Evolutionary conservation across 345 rosid species (phyloP).

Genomic region (Erucastrum elatum): DNA sequence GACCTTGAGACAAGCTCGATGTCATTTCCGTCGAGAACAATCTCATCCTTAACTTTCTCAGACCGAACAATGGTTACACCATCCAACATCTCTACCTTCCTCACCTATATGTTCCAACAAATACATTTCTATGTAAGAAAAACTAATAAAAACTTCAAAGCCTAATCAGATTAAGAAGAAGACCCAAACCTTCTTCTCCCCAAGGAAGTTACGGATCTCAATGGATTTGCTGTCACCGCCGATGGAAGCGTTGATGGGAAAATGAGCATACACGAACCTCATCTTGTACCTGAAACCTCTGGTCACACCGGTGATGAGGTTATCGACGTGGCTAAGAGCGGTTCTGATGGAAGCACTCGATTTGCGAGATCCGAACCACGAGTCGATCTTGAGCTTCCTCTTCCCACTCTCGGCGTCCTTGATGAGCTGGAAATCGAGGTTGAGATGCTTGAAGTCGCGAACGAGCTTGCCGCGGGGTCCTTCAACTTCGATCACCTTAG

Average conservation of each 20-base stretch:
- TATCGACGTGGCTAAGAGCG: slow-evolving; percentile 43
- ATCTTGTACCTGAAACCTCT: slow-evolving; percentile 60
- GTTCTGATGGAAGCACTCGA: slow-evolving; percentile 46
- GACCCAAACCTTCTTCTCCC: slow-evolving; percentile 49
- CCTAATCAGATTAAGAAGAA: background rate
- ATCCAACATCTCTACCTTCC: slow-evolving; percentile 63
- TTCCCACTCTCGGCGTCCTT: slow-evolving; percentile 36
- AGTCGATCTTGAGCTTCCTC: slow-evolving; percentile 41
- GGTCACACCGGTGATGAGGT: slow-evolving; percentile 54
- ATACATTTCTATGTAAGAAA: background rate
- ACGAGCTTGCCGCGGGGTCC: slow-evolving; percentile 45
- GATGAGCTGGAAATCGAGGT: slow-evolving; percentile 54
- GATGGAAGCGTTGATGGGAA: slow-evolving; percentile 59
- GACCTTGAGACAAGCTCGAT: slow-evolving; percentile 65
- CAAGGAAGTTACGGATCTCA: slow-evolving; percentile 57
- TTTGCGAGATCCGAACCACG: slow-evolving; percentile 47
- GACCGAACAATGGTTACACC: slow-evolving; percentile 60
- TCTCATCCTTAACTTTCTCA: slow-evolving; percentile 68
- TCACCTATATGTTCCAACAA: slow-evolving; percentile 39
- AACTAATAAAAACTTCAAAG: background rate
- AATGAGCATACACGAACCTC: slow-evolving; percentile 31
- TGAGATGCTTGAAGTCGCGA: slow-evolving; percentile 54
- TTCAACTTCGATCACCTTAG: slow-evolving; percentile 44
- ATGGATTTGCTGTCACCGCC: slow-evolving; percentile 33
- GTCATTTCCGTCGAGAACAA: slow-evolving; percentile 60